phyloP scores from a whole-genome alignment of 2,329 filamentous ascomycete genomes.

The Trichoderma endophyticum region DNA sequence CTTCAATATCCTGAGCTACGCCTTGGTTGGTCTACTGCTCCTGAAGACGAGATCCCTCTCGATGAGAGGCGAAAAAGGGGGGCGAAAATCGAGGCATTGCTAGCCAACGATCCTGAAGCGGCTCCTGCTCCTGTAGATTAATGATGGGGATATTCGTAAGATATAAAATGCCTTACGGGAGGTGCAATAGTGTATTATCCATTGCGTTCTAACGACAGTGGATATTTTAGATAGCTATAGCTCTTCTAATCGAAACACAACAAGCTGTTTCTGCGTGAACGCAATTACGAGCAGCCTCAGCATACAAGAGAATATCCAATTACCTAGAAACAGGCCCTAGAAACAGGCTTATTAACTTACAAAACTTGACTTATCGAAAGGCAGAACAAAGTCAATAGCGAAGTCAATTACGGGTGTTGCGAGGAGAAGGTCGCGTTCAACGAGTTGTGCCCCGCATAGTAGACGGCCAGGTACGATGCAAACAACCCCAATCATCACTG shows the following conservation, averaged over 20 bases:
- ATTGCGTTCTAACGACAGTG: background rate
- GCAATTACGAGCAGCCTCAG: no score
- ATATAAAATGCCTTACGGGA: background rate
- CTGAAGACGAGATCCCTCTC: constrained; percentile 29
- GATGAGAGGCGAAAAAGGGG: constrained; percentile 31
- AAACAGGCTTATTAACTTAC: background rate
- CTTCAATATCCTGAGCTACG: constrained; percentile 34
- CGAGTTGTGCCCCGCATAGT: no score
- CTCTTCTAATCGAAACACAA: background rate
- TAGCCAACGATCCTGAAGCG: constrained; percentile 30
- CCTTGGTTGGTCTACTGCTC: constrained; percentile 30
- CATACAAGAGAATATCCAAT: no score
- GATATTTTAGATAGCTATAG: background rate
- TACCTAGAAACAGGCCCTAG: background rate
- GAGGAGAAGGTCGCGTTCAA: no score
- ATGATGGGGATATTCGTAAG: background rate
- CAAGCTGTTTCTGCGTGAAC: background rate
- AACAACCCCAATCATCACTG: background rate
- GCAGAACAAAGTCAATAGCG: background rate
- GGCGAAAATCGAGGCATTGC: constrained; percentile 30
- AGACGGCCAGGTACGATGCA: no score
- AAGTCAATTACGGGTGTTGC: background rate
- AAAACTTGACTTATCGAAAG: no score
- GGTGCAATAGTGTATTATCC: background rate
- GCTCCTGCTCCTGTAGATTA: constrained; percentile 27